Base-by-base conservation (phyloP, 1,139 yeast species). In the Pichia sp. region DNA sequence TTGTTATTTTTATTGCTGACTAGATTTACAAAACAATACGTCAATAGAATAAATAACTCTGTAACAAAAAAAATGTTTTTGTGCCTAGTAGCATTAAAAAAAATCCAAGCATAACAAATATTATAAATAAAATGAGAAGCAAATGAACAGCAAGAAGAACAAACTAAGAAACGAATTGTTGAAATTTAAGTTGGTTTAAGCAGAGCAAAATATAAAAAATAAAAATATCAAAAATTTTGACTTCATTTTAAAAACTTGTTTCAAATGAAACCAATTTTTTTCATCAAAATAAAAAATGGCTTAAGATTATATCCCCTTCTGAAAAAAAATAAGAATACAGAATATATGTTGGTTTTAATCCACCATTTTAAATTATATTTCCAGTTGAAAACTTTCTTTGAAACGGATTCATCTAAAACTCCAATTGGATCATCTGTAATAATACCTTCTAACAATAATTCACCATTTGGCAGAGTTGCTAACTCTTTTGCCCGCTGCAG, bases 381-480 rank as follows among this genome's bases (percentile, higher is more conserved):
- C 42, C 51, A 34, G 7, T 48, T 43, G 1, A 42, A n/a, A 6
- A 39, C 18, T 27, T 35, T 38, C 7, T 30, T 11, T 6, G 39
- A 18, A 2, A 41, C 10, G 3, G 31, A 34, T 5, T 47, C 35
- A n/a, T 53, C 45, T 10, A 51, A 32, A 29, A 56, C 48, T 7
- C 44, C 42, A 4, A 49, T n/a, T 7, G 66, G 65, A 43, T 62
- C 58, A 49, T 64, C 67, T 7, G 66, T 60, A 36, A 63, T 48
- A 11, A 64, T 38, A 31, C 67, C 67, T 7, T 43, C 55, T 26
- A 62, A 43, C n/a, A 56, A 31, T 7, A 50, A 42, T 2, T 47
- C 43, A n/a, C 48, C 53, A 27, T 41, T 28, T 11, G 43, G 30
- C 32, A 32, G 31, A 7, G 27, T 31, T 40, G 53, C 54, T 6